These are phyloP conservation scores for Marvania coccoides DNA, from an alignment of 139 green algal genomes.

Conservation along the genomic window DNA sequence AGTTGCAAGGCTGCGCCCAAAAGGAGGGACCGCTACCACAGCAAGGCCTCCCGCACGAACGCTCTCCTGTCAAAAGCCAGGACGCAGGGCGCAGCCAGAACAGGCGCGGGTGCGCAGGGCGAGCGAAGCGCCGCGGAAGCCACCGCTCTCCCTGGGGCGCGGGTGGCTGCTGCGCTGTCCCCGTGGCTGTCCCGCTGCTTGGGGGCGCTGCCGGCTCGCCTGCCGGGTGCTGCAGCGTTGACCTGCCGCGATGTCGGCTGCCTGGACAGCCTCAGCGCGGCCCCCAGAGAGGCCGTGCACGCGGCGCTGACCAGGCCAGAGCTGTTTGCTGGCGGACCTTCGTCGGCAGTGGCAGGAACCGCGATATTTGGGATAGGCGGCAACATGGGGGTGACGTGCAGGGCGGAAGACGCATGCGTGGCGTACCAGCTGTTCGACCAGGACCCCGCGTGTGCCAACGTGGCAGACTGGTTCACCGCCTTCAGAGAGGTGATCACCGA, in stretches of 20 bases:
- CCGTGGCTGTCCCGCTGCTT: neutral
- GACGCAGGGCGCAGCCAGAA: neutral
- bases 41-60: neutral
- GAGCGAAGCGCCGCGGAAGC: no score
- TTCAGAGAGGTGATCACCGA: constrained; percentile 18
- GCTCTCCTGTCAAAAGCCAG: constrained; percentile 6
- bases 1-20: neutral
- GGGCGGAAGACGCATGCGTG: constrained; percentile 29
- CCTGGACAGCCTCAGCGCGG: constrained; percentile 12
- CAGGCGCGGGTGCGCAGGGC: neutral
- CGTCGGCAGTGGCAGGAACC: no score
- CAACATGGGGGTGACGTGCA: constrained; percentile 2
- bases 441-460: constrained; percentile 22
- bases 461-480: constrained; percentile 42
- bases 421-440: constrained; percentile 35
- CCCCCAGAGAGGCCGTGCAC: constrained; percentile 28
- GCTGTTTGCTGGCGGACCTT: no score
- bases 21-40: constrained; percentile 7
- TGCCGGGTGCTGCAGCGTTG: constrained; percentile 21
- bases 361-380: constrained; percentile 2
- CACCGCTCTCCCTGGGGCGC: neutral
- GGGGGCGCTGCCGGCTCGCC: constrained; percentile 1
- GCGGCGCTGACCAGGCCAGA: constrained; percentile 23
- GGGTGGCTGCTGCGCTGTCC: constrained; percentile 2
- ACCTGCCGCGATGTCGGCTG: constrained; percentile 7